Evolutionary conservation across 257 asterid genomes (phyloP), one percentile per base, ranked within the genome.

Genomic region (Gynochthodes officinalis): DNA sequence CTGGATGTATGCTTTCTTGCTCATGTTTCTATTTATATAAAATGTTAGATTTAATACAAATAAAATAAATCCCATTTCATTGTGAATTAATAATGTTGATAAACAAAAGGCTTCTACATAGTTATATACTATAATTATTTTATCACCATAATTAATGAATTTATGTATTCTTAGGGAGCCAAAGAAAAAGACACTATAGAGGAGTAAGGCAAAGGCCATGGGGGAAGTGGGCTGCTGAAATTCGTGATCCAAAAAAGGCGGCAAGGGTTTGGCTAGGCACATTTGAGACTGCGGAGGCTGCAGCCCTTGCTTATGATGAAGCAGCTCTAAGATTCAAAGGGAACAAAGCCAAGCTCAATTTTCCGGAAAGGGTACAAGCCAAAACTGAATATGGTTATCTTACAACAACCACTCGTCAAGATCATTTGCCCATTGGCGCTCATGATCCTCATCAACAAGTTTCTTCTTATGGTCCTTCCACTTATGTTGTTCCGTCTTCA

Each of bases 151-250:
- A n/a, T n/a, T n/a, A n/a, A n/a, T n/a, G n/a, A n/a, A n/a, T n/a
- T n/a, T n/a, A n/a, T n/a, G n/a, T n/a, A n/a, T n/a, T n/a, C 19
- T 15, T 62, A 82, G 85, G 81, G 72, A 81, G 68, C 66, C 78
- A 80, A 32, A 82, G 84, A 75, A 84, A 81, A 76, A 85, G 93
- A 67, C 89, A 89, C 77, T 92, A 88, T 72, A 78, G 97, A 76
- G 97, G 97, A 11, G 97, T 92, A 4, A 71, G 96, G 50, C 96
- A 88, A 64, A 82, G 97, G 40, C 97, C 96, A 25, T 91, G 97
- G 97, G 97, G 97, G 0, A 92, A 92, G 69, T 92, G 96, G 96
- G 97, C 97, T 0, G 96, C 97, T 0, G 97, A 92, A 73, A 92
- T 92, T 5, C 85, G 97, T 0, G 97, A 92, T 39, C 97, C 97